Base-by-base conservation (phyloP, 306 rosid species). In the Fagus crenata region DNA sequence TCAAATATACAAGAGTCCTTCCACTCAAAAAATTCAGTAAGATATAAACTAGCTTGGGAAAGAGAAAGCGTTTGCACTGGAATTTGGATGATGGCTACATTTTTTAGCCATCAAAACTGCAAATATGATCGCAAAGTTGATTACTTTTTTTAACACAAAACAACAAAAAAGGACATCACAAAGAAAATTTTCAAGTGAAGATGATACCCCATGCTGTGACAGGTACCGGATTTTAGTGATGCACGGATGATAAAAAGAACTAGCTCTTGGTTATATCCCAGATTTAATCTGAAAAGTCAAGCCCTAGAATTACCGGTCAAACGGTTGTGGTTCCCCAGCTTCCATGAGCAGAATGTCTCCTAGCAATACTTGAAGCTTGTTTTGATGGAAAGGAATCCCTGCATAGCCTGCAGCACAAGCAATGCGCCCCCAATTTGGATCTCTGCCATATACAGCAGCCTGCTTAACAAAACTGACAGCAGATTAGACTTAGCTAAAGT, bases 371-470 rank as follows among this genome's bases (percentile, higher is more conserved):
- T 81, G 74, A 67, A 95, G 97, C 81, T 83, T 86, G 59, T 46
- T 85, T 82, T 89, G 97, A 69, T 87, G 80, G 77, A 95, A 95
- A 40, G 89, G 56, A 80, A 92, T 80, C 78, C 97, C 99, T 0
- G 97, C 86, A 81, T 88, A 89, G 60, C 97, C 99, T 35, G 99
- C 96, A 33, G 99, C 97, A 36, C 84, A 83, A 32, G 97, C 99
- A 43, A 95, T 92, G 71, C 93, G 97, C 69, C 97, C 93, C 99
- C 99, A 95, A 37, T 95, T 91, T 51, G 99, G 97, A 77, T 92
- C 99, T 89, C 96, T 86, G 46, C 98, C 98, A 58, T 90, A 91
- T 67, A 91, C 81, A 54, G 97, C 96, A 51, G 96, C 92, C 97
- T 93, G 88, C 73, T 73, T 67, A 82, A 81, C 53, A 78, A 58